Evolutionary conservation across 2,329 filamentous ascomycete genomes (phyloP).

Genomic region (Talaromyces sp.): DNA sequence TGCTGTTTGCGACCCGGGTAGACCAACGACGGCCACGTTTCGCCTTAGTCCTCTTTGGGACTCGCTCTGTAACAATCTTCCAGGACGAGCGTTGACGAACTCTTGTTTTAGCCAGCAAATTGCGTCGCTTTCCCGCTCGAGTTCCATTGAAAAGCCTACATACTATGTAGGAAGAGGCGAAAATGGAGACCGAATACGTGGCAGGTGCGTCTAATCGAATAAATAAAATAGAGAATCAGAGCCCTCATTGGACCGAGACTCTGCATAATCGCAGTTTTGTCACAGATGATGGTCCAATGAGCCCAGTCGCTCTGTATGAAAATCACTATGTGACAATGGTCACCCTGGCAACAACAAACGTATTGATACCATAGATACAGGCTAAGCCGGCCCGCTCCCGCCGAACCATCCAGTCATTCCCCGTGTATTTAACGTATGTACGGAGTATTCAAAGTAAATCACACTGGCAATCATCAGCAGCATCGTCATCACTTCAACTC

Average conservation of each 20-base stretch:
- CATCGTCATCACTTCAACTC: background rate
- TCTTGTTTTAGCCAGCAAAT: background rate
- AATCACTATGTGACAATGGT: background rate
- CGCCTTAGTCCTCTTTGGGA: background rate
- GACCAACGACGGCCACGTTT: conserved; percentile 5
- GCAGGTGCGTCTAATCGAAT: background rate
- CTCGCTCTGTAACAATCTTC: background rate
- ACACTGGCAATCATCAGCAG: background rate
- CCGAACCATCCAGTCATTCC: background rate
- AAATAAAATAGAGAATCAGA: background rate
- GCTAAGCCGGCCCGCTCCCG: conserved; percentile 10
- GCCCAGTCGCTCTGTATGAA: background rate
- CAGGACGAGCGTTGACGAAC: background rate
- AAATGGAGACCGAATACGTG: background rate
- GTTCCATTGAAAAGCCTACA: too few relatives aligned
- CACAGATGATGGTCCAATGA: background rate
- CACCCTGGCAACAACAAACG: background rate
- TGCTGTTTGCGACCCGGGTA: conserved; percentile 21
- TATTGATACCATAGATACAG: background rate
- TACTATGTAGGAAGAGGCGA: background rate
- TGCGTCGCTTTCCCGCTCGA: background rate
- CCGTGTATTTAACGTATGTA: background rate
- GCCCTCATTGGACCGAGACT: background rate
- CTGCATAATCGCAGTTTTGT: background rate
- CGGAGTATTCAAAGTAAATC: background rate